These are phyloP conservation scores for Ogataea pignaliae DNA, from an alignment of 805 yeast species.

Conservation along the genomic window DNA sequence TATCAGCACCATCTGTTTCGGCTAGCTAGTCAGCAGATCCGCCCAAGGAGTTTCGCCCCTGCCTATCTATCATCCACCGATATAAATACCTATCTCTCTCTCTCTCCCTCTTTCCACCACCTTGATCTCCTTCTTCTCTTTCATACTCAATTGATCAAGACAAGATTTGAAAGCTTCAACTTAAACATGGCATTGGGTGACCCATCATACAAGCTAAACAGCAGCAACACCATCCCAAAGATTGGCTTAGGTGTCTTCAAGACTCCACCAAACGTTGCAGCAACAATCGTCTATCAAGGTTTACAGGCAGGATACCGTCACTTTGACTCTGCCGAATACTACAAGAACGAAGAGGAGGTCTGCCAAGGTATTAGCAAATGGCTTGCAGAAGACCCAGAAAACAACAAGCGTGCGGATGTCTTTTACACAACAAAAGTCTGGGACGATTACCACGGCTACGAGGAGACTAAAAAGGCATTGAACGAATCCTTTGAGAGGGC, in stretches of 20 bases:
- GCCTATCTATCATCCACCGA: too few relatives aligned
- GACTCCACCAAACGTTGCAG: constrained; percentile 36
- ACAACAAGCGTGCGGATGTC: constrained; percentile 32
- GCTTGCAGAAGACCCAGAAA: constrained; percentile 22
- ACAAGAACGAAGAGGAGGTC: constrained; percentile 59
- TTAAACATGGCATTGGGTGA: constrained; percentile 3
- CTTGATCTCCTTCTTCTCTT: too few relatives aligned
- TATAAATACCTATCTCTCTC: too few relatives aligned
- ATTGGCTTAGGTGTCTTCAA: constrained; percentile 55
- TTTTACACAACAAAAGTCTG: constrained; percentile 39
- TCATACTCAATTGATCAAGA: too few relatives aligned
- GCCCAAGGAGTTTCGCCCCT: too few relatives aligned
- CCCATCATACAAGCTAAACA: constrained; percentile 34
- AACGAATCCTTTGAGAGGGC: constrained; percentile 39
- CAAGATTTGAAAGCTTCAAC: too few relatives aligned
- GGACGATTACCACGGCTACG: constrained; percentile 31
- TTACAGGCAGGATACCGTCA: constrained; percentile 67
- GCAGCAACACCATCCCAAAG: constrained; percentile 51
- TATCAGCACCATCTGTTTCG: too few relatives aligned
- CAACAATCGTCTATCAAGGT: constrained; percentile 50
- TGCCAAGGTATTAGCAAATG: constrained; percentile 54
- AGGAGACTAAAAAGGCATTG: constrained; percentile 38
- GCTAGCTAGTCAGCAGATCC: too few relatives aligned
- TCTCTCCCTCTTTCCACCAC: too few relatives aligned
- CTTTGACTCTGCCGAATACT: constrained; percentile 67